Evolutionary conservation across 345 rosid genomes (phyloP).

Genomic region (Arabis hirsuta): DNA sequence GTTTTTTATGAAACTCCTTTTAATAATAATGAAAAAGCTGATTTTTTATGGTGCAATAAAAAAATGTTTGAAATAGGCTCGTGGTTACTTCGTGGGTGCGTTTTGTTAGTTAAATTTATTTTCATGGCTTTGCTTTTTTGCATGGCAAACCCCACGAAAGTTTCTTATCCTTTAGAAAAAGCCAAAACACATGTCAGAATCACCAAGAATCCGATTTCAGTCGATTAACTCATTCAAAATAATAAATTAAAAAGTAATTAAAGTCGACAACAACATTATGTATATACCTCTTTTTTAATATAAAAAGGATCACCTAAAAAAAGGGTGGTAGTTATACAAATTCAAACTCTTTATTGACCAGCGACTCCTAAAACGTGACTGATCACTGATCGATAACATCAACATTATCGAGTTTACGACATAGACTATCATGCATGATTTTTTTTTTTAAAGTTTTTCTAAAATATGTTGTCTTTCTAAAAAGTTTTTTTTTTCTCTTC

Average conservation of each 20-base stretch:
- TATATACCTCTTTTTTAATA: neutral
- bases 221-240: neutral
- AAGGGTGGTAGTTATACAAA: constrained; percentile 5
- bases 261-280: constrained; percentile 17
- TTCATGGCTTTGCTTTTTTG: constrained; percentile 10
- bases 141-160: constrained; percentile 28
- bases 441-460: neutral
- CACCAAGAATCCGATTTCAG: neutral
- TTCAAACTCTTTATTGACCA: constrained; percentile 31
- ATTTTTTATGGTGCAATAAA: neutral
- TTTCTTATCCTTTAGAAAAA: constrained; percentile 28
- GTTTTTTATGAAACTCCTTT: no score
- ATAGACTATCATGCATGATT: neutral
- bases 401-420: constrained; percentile 8
- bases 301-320: constrained; percentile 2
- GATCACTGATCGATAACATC: constrained; percentile 10
- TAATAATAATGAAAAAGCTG: neutral
- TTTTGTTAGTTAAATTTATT: neutral
- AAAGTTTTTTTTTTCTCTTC: neutral
- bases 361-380: constrained; percentile 9
- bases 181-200: constrained; percentile 22
- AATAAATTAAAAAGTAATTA: neutral
- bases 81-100: constrained; percentile 2
- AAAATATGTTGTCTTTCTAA: neutral
- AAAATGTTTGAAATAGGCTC: neutral